Conservation (phyloP, 2,329 filamentous ascomycete genomes). For the Exophiala aquamarina region DNA sequence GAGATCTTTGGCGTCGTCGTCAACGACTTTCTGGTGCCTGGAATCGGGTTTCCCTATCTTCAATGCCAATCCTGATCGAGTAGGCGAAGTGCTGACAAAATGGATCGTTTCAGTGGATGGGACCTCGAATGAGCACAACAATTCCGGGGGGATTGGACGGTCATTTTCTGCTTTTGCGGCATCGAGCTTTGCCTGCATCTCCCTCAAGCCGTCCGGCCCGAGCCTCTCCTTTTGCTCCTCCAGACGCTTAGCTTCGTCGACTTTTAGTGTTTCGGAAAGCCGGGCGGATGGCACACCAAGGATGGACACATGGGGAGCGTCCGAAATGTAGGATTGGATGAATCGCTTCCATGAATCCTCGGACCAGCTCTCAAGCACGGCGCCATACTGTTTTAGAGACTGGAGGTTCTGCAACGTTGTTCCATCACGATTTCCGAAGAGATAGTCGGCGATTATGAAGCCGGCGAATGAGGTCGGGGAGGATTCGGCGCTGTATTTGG, state of each 20-base stretch:
- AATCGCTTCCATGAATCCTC: conserved; percentile 83
- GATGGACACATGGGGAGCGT: conserved; percentile 83
- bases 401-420: conserved; percentile 66
- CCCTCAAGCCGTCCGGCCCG: conserved; percentile 76
- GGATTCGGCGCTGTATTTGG: conserved; percentile 80
- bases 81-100: conserved; percentile 86
- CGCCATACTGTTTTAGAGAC: conserved; percentile 58
- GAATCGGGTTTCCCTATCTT: conserved; percentile 68
- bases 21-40: conserved; percentile 71
- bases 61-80: conserved; percentile 75
- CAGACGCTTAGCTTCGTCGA: conserved; percentile 75
- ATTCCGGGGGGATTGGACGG: conserved; percentile 73
- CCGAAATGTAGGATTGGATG: conserved; percentile 77
- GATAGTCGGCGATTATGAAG: conserved; percentile 85
- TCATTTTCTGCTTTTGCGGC: conserved; percentile 87
- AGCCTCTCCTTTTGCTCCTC: conserved; percentile 75
- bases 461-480: conserved; percentile 78
- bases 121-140: conserved; percentile 80
- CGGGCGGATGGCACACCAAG: conserved; percentile 82
- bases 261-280: conserved; percentile 77
- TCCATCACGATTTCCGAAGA: conserved; percentile 85
- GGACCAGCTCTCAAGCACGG: conserved; percentile 69
- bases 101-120: conserved; percentile 88
- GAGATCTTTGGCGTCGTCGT: conserved; percentile 63
- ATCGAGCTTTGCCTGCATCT: conserved; percentile 73